Base-by-base conservation (phyloP, 2,329 filamentous ascomycete genomes). In the Fusarium phyllophilum region DNA sequence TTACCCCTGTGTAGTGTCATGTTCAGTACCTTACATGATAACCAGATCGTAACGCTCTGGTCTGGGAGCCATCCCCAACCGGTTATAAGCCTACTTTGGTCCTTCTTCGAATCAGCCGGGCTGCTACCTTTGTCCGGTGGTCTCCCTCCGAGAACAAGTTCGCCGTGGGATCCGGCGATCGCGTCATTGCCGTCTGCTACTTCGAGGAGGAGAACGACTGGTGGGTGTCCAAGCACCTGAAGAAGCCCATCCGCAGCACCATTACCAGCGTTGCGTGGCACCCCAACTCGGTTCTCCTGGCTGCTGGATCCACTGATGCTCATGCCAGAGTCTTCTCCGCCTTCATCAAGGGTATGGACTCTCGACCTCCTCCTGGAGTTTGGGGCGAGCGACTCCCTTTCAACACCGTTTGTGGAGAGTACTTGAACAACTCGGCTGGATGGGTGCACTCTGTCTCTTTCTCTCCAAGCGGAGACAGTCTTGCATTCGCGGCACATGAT, bases 131-230 rank as follows among this genome's bases (percentile, higher is more conserved):
- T 81, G 96, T 98, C 57, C 94, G 96, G 79, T 99, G 96, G 96
- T 97, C 95, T 29, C 96, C 96, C 6, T 96, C 93, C 29, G 96
- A 99, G 87, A 93, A 92, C 82, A 99, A 99, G 85, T 99, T 99
- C 82, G 96, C 96, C 61, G 96, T 98, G 33, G 96, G 96, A 69
- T 98, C 95, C 34, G 96, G 96, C 71, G 96, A 97, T 78, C 92
- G 96, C 73, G 93, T 97, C 75, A 97, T 99, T 79, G 95, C 96
- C 45, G 90, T 98, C 77, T 99, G 96, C 88, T 98, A 98, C 86
- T 99, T 99, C 78, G 96, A 99, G 81, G 94, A 97, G 82, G 96
- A 99, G 84, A 98, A 99, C 84, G 95, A 99, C 86, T 99, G 96
- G 96, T 99, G 96, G 96, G 96, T 99, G 46, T 98, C 95, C 42